A percentile compares a stretch with the other conserved stretches of the same genome.
These are phyloP conservation scores for Colletotrichum liriopes DNA, from an alignment of 2,329 filamentous ascomycete genomes.

Conservation along the genomic window DNA sequence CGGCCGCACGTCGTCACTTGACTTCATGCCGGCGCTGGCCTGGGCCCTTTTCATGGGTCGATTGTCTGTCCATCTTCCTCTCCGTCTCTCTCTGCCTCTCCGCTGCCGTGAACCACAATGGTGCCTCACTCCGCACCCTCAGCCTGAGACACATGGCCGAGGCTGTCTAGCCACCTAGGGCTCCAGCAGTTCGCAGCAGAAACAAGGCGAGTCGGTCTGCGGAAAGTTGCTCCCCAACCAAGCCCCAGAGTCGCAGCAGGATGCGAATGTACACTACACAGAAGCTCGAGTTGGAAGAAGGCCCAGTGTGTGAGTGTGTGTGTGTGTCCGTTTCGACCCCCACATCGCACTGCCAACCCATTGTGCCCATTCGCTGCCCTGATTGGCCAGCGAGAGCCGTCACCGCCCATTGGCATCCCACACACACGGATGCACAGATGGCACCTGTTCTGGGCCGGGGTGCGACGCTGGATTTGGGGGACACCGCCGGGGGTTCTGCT, in stretches of 20 bases:
- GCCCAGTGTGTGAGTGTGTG: not conserved
- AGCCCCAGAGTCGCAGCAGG: constrained; percentile 9
- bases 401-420: constrained; percentile 24
- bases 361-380: not conserved
- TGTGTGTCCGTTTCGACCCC: not conserved
- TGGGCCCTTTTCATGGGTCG: constrained; percentile 18
- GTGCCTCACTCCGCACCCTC: not conserved
- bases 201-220: constrained; percentile 7
- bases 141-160: not conserved
- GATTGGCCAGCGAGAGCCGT: constrained; percentile 11
- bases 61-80: constrained; percentile 24
- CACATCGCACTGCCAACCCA: constrained; percentile 8
- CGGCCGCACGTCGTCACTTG: constrained; percentile 28
- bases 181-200: constrained; percentile 11
- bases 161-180: not conserved
- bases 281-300: constrained; percentile 1
- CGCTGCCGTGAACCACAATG: not conserved
- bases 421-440: constrained; percentile 22
- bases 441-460: constrained; percentile 18
- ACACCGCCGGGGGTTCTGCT: constrained; percentile 23
- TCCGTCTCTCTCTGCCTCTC: not conserved
- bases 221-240: not conserved
- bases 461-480: constrained; percentile 36
- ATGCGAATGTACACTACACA: not conserved
- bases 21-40: constrained; percentile 11